Percentiles rank a stretch among this genome's conserved stretches.
These are phyloP conservation scores for Heterococcus sp. DNA, from an alignment of 108 stramenopile species.

Conservation along the genomic window DNA sequence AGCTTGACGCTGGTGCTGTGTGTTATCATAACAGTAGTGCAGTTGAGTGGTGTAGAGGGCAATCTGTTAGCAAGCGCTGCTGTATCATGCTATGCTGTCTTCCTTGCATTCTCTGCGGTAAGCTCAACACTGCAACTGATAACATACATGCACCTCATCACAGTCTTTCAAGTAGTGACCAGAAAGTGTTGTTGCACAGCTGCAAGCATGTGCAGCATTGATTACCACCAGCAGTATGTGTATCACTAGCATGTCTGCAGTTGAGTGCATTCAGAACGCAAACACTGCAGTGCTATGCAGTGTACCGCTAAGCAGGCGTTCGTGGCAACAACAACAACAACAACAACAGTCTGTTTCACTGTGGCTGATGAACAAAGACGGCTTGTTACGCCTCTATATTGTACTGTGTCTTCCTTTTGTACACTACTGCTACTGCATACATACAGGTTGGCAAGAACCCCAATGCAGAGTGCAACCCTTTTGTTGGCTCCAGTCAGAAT, in stretches of 20 bases:
- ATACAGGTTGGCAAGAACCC: slow-evolving; percentile 69
- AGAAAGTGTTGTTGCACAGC: too few species aligned
- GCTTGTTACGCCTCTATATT: too few species aligned
- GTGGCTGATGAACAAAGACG: too few species aligned
- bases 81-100: slow-evolving; percentile 77
- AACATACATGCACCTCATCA: too few species aligned
- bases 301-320: not conserved
- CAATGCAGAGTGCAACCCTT: slow-evolving; percentile 73
- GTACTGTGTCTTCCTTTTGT: too few species aligned
- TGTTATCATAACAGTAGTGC: slow-evolving; percentile 63
- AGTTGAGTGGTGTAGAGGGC: slow-evolving; percentile 63
- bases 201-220: too few species aligned
- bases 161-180: too few species aligned
- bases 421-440: too few species aligned
- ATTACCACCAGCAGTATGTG: too few species aligned
- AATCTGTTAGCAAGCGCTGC: slow-evolving; percentile 72
- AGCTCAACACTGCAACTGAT: slow-evolving; percentile 45
- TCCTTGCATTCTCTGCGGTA: slow-evolving; percentile 80
- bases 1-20: slow-evolving; percentile 69
- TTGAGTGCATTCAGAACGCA: not conserved
- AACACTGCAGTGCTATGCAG: not conserved
- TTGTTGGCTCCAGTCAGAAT: slow-evolving; percentile 64
- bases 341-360: too few species aligned
- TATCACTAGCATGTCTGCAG: too few species aligned
- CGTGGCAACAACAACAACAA: slow-evolving; percentile 9